Conservation (phyloP, 352 stramenopile genomes). For the Phytophthora sojae region DNA sequence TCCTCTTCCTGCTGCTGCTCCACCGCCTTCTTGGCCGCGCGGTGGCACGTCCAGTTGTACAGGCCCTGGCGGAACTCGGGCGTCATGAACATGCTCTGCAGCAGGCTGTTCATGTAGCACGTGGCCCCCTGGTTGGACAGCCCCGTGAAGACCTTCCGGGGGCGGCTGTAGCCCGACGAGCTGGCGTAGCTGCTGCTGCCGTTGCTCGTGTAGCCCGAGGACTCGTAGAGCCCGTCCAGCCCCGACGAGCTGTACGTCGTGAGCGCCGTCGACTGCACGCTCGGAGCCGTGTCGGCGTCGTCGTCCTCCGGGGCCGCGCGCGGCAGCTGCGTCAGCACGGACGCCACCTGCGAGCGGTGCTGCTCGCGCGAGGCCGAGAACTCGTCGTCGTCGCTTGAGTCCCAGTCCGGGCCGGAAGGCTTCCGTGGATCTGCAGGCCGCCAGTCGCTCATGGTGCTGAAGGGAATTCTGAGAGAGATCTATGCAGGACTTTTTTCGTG, state of each 20-base stretch:
- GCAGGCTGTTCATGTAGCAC: conserved; percentile 95
- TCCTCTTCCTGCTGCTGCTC: conserved; percentile 29
- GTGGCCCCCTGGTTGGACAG: conserved; percentile 92
- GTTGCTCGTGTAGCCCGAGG: conserved; percentile 42
- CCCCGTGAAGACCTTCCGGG: conserved; percentile 69
- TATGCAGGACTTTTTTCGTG: conserved; percentile 8
- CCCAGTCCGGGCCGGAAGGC: conserved; percentile 5
- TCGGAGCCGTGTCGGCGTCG: conserved; percentile 25
- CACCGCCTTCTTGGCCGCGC: conserved; percentile 10
- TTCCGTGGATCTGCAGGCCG: conserved; percentile 1
- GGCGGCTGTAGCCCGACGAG: conserved; percentile 19
- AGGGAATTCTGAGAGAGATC: conserved; percentile 20
- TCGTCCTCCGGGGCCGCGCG: conserved; percentile 18
- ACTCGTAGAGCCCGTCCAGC: conserved; percentile 68
- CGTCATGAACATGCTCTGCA: conserved; percentile 94
- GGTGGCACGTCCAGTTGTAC: conserved; percentile 67
- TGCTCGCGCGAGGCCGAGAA: conserved; percentile 27
- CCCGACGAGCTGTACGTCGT: conserved; percentile 56
- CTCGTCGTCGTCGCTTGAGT: conserved; percentile 39
- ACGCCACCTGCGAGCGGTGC: conserved; percentile 40
- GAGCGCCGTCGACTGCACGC: conserved; percentile 50
- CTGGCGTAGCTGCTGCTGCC: conserved; percentile 42
- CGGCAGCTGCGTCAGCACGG: conserved; percentile 46
- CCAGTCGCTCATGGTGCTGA: conserved; percentile 31
- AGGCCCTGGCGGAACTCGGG: conserved; percentile 86